Conservation (phyloP, 2,329 filamentous ascomycete species). For the Colletotrichum plurivorum region DNA sequence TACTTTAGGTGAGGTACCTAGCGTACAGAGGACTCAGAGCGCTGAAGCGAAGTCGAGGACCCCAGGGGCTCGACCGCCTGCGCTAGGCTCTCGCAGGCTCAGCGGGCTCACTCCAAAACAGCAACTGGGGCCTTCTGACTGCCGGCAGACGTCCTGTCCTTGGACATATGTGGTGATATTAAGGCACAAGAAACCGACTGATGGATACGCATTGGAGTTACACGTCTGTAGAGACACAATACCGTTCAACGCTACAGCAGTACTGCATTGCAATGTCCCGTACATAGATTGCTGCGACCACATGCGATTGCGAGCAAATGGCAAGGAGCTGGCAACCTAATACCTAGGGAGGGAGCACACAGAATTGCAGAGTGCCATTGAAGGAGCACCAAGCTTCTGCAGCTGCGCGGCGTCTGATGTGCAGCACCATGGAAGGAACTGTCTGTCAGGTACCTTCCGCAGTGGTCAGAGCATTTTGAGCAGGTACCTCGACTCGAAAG, state of each 20-base stretch:
- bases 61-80: neutral
- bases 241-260: neutral
- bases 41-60: too few relatives aligned
- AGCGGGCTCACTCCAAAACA: constrained; percentile 32
- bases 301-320: neutral
- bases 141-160: constrained; percentile 17
- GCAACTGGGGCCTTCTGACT: constrained; percentile 25
- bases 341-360: neutral
- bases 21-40: too few relatives aligned
- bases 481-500: neutral
- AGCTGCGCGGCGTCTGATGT: constrained; percentile 27
- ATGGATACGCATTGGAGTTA: constrained; percentile 30
- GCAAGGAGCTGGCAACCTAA: neutral
- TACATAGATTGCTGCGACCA: neutral
- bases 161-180: constrained; percentile 30
- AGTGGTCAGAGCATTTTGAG: neutral
- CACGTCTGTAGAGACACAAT: neutral
- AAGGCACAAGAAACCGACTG: constrained; percentile 36
- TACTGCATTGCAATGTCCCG: neutral
- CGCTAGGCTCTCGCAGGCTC: constrained; percentile 3
- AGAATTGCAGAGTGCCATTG: constrained; percentile 3
- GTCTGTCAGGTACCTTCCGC: neutral
- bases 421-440: neutral
- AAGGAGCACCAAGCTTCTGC: constrained; percentile 17
- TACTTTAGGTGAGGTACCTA: too few relatives aligned